Base-by-base conservation (phyloP, 2,329 filamentous ascomycete species). In the Mollisiaceae sp. region DNA sequence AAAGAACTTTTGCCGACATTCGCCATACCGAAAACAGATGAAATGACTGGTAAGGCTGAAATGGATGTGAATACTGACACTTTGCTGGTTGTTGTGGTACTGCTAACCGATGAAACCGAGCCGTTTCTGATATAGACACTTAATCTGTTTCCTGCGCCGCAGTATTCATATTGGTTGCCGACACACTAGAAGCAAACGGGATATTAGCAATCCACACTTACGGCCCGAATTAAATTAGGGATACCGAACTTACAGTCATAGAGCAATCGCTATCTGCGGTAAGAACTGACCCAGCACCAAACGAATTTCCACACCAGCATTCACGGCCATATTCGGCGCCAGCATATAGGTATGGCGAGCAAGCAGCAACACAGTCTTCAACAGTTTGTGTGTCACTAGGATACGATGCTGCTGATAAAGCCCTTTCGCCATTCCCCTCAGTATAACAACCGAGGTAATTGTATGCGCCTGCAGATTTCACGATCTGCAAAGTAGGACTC, bases 311-410 rank as follows among this genome's bases (percentile, higher is more conserved):
- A 69, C 76, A 77, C 68, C 71, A 77, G 56, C 77, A 78, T 68
- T 78, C 63, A 18, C 63, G 63, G 18, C 63, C 39, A 20, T 50
- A 47, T 61, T 45, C 70, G 69, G 4, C 74, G 64, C 82, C 82
- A 50, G 76, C 74, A 77, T 82, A 73, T n/a, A 64, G 67, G 66
- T 79, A 82, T 5, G 58, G 60, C 15, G 68, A 45, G 43, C 70
- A 72, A 50, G 60, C 63, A n/a, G 68, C 62, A 24, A 67, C 60
- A 55, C 70, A 72, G 0, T 35, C 32, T 50, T 68, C 66, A 9
- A 72, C 59, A 0, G 70, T 72, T n/a, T 64, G 50, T 8, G 59
- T 63, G 11, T 68, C 64, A 8, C 52, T 59, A 18, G 69, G 47
- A 62, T 67, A 65, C 3, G 60, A 68, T 1, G 68, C 65, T 18